phyloP scores from a whole-genome alignment of 1,139 yeast species.

The Sporopachydermia cereana region DNA sequence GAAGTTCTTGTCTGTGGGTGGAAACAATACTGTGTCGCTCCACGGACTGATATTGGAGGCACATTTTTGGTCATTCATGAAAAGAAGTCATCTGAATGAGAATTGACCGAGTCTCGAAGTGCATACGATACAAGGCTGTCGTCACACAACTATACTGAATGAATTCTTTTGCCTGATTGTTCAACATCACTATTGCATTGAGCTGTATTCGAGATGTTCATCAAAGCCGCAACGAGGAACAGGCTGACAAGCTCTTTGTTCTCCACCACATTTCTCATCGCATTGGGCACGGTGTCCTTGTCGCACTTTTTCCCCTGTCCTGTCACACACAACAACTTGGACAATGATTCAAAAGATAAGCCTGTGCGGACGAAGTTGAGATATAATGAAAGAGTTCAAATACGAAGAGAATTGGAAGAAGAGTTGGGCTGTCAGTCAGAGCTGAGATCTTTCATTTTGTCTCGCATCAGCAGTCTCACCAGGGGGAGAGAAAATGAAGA shows the following conservation, averaged over 20 bases:
- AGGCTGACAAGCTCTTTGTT: constrained; percentile 5
- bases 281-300: background rate
- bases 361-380: background rate
- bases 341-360: constrained; percentile 1
- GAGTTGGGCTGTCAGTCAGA: constrained; percentile 5
- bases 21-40: no score
- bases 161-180: no score
- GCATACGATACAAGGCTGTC: no score
- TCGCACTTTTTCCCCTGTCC: constrained; percentile 2
- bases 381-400: background rate
- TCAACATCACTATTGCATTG: no score
- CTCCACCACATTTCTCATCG: constrained; percentile 1
- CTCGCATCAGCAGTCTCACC: background rate
- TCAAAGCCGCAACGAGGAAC: constrained; percentile 4
- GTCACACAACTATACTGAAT: no score
- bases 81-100: no score
- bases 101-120: no score
- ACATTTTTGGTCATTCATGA: no score
- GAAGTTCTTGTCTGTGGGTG: no score
- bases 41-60: no score
- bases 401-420: constrained; percentile 5
- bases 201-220: no score
- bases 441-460: background rate
- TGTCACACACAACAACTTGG: background rate
- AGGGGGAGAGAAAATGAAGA: background rate